These are phyloP conservation scores for Citrus medica DNA, from an alignment of 345 rosid genomes.

Conservation along the genomic window DNA sequence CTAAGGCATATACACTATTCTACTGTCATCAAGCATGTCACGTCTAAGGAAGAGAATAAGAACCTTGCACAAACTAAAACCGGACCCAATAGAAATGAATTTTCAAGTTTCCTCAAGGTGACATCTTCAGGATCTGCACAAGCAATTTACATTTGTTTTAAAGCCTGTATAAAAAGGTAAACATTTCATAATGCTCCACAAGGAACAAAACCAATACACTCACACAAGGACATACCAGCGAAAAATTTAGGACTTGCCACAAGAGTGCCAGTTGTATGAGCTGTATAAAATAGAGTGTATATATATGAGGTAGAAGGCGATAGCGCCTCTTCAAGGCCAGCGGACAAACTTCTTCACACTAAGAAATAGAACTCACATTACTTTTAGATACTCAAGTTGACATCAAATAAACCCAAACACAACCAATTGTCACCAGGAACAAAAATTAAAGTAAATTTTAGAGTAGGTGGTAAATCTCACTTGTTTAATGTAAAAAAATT, in stretches of 20 bases:
- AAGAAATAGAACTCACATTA: slow-evolving; percentile 16
- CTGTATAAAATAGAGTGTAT: slow-evolving; percentile 76
- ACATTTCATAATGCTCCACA: background rate
- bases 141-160: background rate
- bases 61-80: slow-evolving; percentile 74
- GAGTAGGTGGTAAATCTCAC: background rate
- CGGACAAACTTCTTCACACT: slow-evolving; percentile 95
- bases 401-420: background rate
- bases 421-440: background rate
- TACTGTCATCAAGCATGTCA: slow-evolving; percentile 1
- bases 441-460: background rate
- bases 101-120: slow-evolving; percentile 63
- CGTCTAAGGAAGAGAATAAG: slow-evolving; percentile 20
- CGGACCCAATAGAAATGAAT: slow-evolving; percentile 79
- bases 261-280: slow-evolving; percentile 75
- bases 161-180: background rate
- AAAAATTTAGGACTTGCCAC: slow-evolving; percentile 83
- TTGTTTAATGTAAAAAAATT: background rate
- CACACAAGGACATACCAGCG: slow-evolving; percentile 51
- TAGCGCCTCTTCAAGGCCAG: slow-evolving; percentile 87
- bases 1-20: background rate
- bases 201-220: slow-evolving; percentile 7
- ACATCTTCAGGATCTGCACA: slow-evolving; percentile 74
- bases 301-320: slow-evolving; percentile 67
- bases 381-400: background rate